These are phyloP conservation scores for Cutaneotrichosporon dermatis DNA, from an alignment of 1,284 basidiomycete genomes.

Conservation along the genomic window DNA sequence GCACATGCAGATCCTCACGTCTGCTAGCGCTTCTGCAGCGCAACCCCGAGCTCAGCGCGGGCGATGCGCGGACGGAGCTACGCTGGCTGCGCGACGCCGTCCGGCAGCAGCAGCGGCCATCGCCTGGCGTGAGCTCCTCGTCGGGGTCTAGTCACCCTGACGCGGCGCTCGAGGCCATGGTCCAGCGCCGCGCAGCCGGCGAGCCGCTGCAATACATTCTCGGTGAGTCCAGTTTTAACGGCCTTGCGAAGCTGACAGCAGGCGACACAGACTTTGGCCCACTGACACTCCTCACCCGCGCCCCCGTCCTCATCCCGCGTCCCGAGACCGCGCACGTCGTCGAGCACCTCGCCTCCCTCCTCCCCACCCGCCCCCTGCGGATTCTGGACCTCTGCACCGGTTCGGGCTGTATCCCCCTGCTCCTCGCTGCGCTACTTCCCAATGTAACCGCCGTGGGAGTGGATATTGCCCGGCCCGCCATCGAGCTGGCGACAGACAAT, in stretches of 20 bases:
- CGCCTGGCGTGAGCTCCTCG: too few relatives aligned
- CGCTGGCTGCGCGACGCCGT: slow-evolving; percentile 36
- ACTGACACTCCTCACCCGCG: slow-evolving; percentile 62
- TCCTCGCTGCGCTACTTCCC: slow-evolving; percentile 64
- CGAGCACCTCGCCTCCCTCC: slow-evolving; percentile 51
- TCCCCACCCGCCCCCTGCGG: slow-evolving; percentile 13
- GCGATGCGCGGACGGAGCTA: slow-evolving; percentile 39
- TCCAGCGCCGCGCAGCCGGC: slow-evolving; percentile 53
- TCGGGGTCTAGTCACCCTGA: not conserved
- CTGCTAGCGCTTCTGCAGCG: slow-evolving; percentile 15
- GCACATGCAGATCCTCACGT: slow-evolving; percentile 2
- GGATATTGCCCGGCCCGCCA: slow-evolving; percentile 65
- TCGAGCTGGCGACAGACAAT: slow-evolving; percentile 70
- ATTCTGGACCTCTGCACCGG: slow-evolving; percentile 87
- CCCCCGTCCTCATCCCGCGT: slow-evolving; percentile 82
- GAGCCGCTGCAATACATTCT: slow-evolving; percentile 75
- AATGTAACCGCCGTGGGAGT: slow-evolving; percentile 60
- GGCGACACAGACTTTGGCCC: slow-evolving; percentile 84
- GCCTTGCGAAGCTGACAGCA: slow-evolving; percentile 35
- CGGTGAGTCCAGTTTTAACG: not conserved
- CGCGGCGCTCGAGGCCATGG: slow-evolving; percentile 23
- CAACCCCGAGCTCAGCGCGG: slow-evolving; percentile 36
- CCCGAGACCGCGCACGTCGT: slow-evolving; percentile 75
- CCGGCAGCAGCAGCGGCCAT: not conserved
- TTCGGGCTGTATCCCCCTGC: slow-evolving; percentile 78